Percentiles rank a stretch among this genome's conserved stretches.
phyloP scores from a whole-genome alignment of 768 basidiomycete species.

The Russula sp. region DNA sequence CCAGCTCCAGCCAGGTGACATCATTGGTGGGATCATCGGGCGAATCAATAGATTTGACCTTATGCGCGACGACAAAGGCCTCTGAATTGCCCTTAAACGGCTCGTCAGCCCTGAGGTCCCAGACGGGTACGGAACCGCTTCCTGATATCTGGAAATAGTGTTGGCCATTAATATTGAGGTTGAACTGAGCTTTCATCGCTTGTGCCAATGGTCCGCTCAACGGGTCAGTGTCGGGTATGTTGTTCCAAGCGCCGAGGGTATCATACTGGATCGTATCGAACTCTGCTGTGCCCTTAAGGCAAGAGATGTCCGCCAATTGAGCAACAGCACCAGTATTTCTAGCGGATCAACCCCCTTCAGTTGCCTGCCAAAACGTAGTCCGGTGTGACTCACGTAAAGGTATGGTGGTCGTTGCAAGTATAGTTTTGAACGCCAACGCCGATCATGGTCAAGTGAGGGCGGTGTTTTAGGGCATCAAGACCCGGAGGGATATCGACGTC shows the following conservation, averaged over 20 bases:
- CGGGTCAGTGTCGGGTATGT: not conserved
- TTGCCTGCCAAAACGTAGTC: not conserved
- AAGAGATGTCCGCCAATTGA: slow-evolving; percentile 22
- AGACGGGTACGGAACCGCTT: no score
- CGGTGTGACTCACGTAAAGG: slow-evolving; percentile 15
- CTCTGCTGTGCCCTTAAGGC: not conserved
- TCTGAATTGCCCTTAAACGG: not conserved
- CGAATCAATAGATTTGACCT: slow-evolving; percentile 9
- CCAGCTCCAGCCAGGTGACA: slow-evolving; percentile 25
- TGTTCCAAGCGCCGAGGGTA: slow-evolving; percentile 6
- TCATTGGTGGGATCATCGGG: not conserved
- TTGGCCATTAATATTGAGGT: not conserved
- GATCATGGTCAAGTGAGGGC: not conserved
- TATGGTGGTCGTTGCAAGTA: slow-evolving; percentile 3
- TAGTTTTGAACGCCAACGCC: slow-evolving; percentile 18
- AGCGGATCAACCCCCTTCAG: not conserved
- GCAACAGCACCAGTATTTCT: slow-evolving; percentile 27
- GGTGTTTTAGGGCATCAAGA: not conserved
- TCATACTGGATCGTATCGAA: slow-evolving; percentile 11
- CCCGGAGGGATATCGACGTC: not conserved
- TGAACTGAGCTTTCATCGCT: not conserved
- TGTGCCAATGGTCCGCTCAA: not conserved
- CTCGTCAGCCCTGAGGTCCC: slow-evolving; percentile 24
- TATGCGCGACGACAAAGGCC: slow-evolving; percentile 20
- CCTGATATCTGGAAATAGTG: no score